Conservation (phyloP, 495 filamentous ascomycete species). For the Chaetomium tenue region DNA sequence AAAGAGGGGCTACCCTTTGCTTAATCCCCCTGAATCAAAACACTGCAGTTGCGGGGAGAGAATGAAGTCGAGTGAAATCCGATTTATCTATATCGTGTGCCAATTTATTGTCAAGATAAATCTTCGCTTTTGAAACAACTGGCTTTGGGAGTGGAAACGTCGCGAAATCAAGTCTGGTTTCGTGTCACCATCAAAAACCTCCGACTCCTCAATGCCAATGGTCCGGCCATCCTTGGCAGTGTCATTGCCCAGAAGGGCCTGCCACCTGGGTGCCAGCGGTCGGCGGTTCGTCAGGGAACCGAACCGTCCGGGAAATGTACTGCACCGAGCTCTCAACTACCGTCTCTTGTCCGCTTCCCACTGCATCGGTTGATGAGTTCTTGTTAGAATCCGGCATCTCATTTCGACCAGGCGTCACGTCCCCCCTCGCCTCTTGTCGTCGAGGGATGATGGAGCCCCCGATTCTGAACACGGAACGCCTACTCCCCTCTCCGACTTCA, state of each 20-base stretch:
- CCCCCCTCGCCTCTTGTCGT: neutral
- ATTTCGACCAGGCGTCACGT: neutral
- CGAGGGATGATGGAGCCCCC: slow-evolving; percentile 36
- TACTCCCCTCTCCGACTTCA: slow-evolving; percentile 22
- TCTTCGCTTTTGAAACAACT: too few species aligned
- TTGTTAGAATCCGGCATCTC: neutral
- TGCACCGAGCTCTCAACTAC: neutral
- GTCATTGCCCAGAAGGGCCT: slow-evolving; percentile 4
- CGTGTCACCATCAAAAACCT: neutral
- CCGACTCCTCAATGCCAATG: neutral
- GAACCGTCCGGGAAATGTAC: slow-evolving; percentile 37
- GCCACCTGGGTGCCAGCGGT: neutral
- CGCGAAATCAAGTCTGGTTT: neutral
- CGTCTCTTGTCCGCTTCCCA: slow-evolving; percentile 1
- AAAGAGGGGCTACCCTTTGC: neutral
- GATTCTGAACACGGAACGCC: slow-evolving; percentile 51
- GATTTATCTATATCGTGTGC: too few species aligned
- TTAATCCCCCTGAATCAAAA: neutral
- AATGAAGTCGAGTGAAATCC: neutral
- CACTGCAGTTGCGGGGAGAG: neutral
- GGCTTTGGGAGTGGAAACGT: too few species aligned
- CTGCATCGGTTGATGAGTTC: neutral
- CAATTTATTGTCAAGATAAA: too few species aligned
- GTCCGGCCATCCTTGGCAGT: neutral
- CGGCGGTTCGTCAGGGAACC: slow-evolving; percentile 45